Evolutionary conservation across 1,139 yeast genomes (phyloP).

Genomic region (Lodderomyces beijingensis): DNA sequence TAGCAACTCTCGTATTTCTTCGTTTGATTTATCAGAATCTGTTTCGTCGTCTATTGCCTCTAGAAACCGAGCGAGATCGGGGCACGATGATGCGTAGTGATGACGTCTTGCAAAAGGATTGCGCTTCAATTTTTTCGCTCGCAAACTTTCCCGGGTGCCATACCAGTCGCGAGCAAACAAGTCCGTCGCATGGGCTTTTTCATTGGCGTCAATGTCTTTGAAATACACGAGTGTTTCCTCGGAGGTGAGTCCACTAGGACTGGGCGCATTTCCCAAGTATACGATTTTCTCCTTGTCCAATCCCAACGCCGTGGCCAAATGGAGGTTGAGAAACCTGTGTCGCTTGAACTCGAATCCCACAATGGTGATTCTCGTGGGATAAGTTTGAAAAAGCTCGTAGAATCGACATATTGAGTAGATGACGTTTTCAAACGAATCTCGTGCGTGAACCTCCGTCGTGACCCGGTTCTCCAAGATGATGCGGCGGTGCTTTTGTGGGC

Average conservation of each 20-base stretch:
- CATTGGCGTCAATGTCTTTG: constrained; percentile 41
- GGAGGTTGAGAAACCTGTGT: constrained; percentile 52
- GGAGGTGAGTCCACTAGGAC: constrained; percentile 28
- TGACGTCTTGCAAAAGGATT: constrained; percentile 57
- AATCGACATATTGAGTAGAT: constrained; percentile 59
- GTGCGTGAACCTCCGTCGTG: constrained; percentile 62
- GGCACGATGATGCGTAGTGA: constrained; percentile 33
- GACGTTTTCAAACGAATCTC: constrained; percentile 80
- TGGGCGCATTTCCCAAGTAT: constrained; percentile 65
- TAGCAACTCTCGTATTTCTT: constrained; percentile 9
- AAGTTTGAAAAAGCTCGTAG: constrained; percentile 40
- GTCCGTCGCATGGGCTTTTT: constrained; percentile 51
- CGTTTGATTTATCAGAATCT: constrained; percentile 11
- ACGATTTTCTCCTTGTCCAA: constrained; percentile 30
- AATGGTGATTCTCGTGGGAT: constrained; percentile 52
- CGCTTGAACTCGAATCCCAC: constrained; percentile 76
- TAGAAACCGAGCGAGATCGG: constrained; percentile 20
- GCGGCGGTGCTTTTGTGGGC: neutral
- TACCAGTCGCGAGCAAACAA: constrained; percentile 58
- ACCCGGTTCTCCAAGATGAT: constrained; percentile 25
- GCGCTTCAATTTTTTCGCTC: constrained; percentile 44
- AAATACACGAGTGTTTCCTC: constrained; percentile 29
- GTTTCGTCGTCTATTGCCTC: constrained; percentile 11
- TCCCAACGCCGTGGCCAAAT: constrained; percentile 45
- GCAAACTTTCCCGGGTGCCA: constrained; percentile 44